These are phyloP conservation scores for Ceratobasidium theobromae DNA, from an alignment of 1,284 basidiomycete species.

Conservation along the genomic window DNA sequence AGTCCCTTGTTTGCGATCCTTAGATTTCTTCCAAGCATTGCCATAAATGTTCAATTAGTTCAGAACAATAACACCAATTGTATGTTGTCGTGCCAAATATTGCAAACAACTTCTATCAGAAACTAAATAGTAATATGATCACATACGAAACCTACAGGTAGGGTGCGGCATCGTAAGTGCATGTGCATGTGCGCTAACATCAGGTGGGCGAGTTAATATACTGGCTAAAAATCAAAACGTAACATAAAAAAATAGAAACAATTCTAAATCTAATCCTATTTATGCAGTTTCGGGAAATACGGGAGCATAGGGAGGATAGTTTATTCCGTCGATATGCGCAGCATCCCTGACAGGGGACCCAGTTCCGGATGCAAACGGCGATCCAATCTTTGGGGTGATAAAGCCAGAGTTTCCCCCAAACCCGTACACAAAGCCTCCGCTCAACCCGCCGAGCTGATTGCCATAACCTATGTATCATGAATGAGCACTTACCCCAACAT, in stretches of 20 bases:
- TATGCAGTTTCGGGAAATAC: conserved; percentile 18
- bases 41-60: too few species aligned
- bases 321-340: background rate
- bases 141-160: conserved; percentile 1
- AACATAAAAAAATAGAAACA: background rate
- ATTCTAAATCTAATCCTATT: background rate
- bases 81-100: too few species aligned
- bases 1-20: too few species aligned
- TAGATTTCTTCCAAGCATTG: too few species aligned
- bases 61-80: too few species aligned
- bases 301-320: conserved; percentile 23
- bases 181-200: background rate
- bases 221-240: background rate
- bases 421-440: conserved; percentile 79
- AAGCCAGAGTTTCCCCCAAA: conserved; percentile 68
- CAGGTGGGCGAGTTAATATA: conserved; percentile 9
- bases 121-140: background rate
- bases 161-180: conserved; percentile 8
- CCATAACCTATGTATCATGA: conserved; percentile 58
- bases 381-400: conserved; percentile 55
- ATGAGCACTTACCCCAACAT: conserved; percentile 16
- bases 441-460: conserved; percentile 72
- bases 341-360: conserved; percentile 42
- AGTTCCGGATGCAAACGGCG: conserved; percentile 45
- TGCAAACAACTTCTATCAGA: background rate